Evolutionary conservation across 768 basidiomycete genomes (phyloP).

Genomic region (Clavaria fumosa): DNA sequence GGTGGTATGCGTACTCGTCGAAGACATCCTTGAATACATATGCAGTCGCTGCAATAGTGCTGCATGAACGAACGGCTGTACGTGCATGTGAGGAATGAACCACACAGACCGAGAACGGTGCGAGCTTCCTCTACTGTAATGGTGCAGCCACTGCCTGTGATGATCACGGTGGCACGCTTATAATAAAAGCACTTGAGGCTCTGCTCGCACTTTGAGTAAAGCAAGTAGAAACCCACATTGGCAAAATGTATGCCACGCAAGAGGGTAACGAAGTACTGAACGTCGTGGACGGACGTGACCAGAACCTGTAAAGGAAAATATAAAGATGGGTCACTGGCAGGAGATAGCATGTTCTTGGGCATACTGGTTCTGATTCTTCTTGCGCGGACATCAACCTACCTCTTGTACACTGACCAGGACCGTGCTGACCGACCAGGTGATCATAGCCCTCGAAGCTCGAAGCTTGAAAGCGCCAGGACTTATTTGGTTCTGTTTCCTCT

Average conservation of each 20-base stretch:
- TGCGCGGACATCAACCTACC: too few relatives aligned
- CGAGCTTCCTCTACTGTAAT: conserved; percentile 79
- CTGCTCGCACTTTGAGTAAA: too few relatives aligned
- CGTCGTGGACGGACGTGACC: conserved; percentile 60
- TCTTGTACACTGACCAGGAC: too few relatives aligned
- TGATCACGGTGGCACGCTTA: conserved; percentile 60
- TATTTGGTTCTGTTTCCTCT: too few relatives aligned
- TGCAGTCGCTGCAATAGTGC: conserved; percentile 72
- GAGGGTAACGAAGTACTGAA: conserved; percentile 64
- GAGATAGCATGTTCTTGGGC: too few relatives aligned
- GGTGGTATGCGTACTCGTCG: conserved; percentile 57
- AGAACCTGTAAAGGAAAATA: conserved; percentile 35
- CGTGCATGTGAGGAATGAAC: too few relatives aligned
- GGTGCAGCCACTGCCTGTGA: conserved; percentile 54
- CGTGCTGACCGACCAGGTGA: too few relatives aligned
- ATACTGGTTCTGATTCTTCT: too few relatives aligned
- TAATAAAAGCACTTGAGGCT: conserved; percentile 1
- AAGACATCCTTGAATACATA: conserved; percentile 70
- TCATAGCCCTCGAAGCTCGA: too few relatives aligned
- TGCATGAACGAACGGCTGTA: neutral
- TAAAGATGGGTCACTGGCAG: too few relatives aligned
- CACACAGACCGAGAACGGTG: conserved; percentile 42
- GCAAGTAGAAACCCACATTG: conserved; percentile 51
- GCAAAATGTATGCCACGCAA: conserved; percentile 72
- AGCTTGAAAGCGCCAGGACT: too few relatives aligned